Percentiles rank a stretch among this genome's conserved stretches.
Evolutionary conservation across 208 protist genomes (phyloP).

Genomic region (Kentomonas sorsogonicus): DNA sequence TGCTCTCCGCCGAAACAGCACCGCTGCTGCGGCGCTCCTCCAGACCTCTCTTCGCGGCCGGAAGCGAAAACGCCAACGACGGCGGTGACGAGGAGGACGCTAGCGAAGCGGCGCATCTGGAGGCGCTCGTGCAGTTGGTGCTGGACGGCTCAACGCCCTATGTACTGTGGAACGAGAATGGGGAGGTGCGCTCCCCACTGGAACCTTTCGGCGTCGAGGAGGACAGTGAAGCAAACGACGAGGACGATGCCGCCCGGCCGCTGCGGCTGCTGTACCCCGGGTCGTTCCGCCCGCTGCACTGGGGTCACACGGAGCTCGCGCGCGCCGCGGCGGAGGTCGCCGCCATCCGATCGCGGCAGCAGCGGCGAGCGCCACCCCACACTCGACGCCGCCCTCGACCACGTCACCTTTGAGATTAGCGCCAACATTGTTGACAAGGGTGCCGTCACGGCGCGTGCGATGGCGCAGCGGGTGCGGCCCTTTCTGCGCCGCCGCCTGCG

Average conservation of each 20-base stretch:
- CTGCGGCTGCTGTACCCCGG: constrained; percentile 61
- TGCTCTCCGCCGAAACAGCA: no score
- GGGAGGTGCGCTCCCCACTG: constrained; percentile 28
- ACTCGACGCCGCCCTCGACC: neutral
- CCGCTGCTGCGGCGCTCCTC: no score
- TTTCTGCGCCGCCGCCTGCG: constrained; percentile 41
- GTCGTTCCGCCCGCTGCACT: constrained; percentile 72
- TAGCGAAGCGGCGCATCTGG: no score
- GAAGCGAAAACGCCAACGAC: neutral
- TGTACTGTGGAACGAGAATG: constrained; percentile 50
- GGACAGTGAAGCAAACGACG: neutral
- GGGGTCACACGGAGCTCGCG: constrained; percentile 69
- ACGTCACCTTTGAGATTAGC: constrained; percentile 68
- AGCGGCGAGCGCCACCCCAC: neutral
- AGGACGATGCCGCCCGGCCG: neutral
- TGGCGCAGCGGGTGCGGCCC: constrained; percentile 40
- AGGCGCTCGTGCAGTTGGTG: constrained; percentile 4
- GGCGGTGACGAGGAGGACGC: neutral
- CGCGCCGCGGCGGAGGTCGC: constrained; percentile 27
- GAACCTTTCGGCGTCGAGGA: neutral
- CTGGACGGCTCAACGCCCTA: constrained; percentile 12
- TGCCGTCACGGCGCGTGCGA: constrained; percentile 18
- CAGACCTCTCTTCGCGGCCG: no score
- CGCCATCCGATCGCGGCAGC: constrained; percentile 8
- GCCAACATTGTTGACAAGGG: constrained; percentile 60